Percentiles rank a stretch among this genome's conserved stretches.
Conservation (phyloP, 164 flowering plant species). For the Nymphaea thermarum region DNA sequence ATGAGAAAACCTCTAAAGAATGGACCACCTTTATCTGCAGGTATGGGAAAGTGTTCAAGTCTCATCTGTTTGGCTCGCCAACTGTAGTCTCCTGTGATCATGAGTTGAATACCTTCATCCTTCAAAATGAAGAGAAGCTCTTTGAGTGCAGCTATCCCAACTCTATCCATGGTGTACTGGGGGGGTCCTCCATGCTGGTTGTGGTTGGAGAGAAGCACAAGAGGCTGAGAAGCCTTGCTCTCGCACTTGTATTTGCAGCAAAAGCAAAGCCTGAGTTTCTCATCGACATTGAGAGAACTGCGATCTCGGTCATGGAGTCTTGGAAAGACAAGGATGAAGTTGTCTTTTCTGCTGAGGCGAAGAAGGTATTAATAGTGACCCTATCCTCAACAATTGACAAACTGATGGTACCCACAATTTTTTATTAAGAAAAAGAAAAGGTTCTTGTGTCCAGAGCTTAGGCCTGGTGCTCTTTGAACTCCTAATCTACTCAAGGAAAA, state of each 20-base stretch:
- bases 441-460: too few species aligned
- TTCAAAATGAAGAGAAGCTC: slow-evolving; percentile 57
- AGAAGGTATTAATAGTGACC: slow-evolving; percentile 23
- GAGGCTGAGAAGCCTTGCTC: slow-evolving; percentile 35
- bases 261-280: slow-evolving; percentile 38
- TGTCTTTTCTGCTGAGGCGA: slow-evolving; percentile 40
- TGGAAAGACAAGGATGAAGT: slow-evolving; percentile 35
- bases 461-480: too few species aligned
- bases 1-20: background rate
- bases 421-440: too few species aligned
- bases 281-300: slow-evolving; percentile 28
- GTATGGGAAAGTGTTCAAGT: slow-evolving; percentile 77
- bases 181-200: slow-evolving; percentile 48
- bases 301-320: slow-evolving; percentile 21
- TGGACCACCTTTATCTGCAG: slow-evolving; percentile 14
- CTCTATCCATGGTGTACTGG: slow-evolving; percentile 48
- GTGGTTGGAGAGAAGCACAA: slow-evolving; percentile 52
- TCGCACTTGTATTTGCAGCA: slow-evolving; percentile 28
- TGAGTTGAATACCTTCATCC: slow-evolving; percentile 58
- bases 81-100: slow-evolving; percentile 80
- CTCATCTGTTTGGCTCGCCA: slow-evolving; percentile 80
- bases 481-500: too few species aligned
- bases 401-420: too few species aligned
- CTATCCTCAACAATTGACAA: too few species aligned
- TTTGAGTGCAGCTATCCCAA: slow-evolving; percentile 60